These are phyloP conservation scores for Neurospora tetrasperma DNA, from an alignment of 495 filamentous ascomycete species.

Conservation along the genomic window DNA sequence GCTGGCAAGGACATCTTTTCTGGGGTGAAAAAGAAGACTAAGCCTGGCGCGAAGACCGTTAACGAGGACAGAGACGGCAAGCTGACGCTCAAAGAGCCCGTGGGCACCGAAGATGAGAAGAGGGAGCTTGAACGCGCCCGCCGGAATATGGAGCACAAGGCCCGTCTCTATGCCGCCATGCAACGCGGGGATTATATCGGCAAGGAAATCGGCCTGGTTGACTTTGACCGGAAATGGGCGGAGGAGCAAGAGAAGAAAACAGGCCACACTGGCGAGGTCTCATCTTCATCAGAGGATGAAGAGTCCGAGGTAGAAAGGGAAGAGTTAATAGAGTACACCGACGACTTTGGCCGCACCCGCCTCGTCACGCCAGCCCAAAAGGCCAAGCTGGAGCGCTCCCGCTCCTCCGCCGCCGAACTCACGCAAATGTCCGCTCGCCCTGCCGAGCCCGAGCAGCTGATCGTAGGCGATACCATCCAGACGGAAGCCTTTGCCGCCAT, in stretches of 20 bases:
- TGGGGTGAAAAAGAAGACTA: slow-evolving; percentile 55
- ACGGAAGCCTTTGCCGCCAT: slow-evolving; percentile 61
- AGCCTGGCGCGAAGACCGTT: slow-evolving; percentile 28
- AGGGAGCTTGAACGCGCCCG: slow-evolving; percentile 48
- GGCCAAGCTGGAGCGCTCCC: slow-evolving; percentile 39
- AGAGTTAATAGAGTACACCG: slow-evolving; percentile 68
- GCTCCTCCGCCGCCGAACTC: slow-evolving; percentile 37
- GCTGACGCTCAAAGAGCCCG: slow-evolving; percentile 31
- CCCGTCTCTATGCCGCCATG: slow-evolving; percentile 71
- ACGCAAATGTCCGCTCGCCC: slow-evolving; percentile 43
- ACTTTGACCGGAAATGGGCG: slow-evolving; percentile 93
- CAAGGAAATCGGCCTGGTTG: slow-evolving; percentile 55
- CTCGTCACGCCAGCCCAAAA: slow-evolving; percentile 55
- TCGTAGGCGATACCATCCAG: slow-evolving; percentile 78
- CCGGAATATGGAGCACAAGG: slow-evolving; percentile 79
- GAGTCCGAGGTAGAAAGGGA: slow-evolving; percentile 31
- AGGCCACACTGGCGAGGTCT: slow-evolving; percentile 23
- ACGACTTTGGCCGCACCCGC: slow-evolving; percentile 79
- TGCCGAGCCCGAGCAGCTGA: slow-evolving; percentile 55
- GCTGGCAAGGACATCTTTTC: slow-evolving; percentile 60
- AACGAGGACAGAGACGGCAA: slow-evolving; percentile 16
- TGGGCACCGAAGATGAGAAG: slow-evolving; percentile 36
- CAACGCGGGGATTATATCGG: slow-evolving; percentile 59
- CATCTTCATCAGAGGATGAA: slow-evolving; percentile 32
- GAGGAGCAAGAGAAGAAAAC: slow-evolving; percentile 39